Percentiles rank a stretch among this genome's conserved stretches.
These are phyloP conservation scores for Prunus mira DNA, from an alignment of 306 rosid genomes.

Conservation along the genomic window DNA sequence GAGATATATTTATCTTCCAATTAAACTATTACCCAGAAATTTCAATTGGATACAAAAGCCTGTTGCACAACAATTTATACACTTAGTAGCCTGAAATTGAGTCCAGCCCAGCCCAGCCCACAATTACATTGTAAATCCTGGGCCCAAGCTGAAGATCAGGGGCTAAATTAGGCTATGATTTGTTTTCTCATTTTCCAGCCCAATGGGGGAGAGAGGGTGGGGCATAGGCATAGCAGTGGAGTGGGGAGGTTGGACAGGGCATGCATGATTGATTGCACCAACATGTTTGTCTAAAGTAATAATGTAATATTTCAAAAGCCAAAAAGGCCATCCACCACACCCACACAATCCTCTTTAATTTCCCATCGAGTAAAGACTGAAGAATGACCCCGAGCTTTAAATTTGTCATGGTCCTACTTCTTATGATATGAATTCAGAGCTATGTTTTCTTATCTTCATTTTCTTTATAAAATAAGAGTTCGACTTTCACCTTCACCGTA, in stretches of 20 bases:
- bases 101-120: not conserved
- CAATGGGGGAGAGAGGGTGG: conserved; percentile 12
- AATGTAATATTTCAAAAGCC: conserved; percentile 20
- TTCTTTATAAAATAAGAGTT: no score
- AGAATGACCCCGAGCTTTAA: conserved; percentile 13
- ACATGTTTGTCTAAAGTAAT: conserved; percentile 46
- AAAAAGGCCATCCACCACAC: conserved; percentile 31
- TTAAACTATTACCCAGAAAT: not conserved
- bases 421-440: not conserved
- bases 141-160: not conserved
- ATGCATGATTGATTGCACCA: conserved; percentile 48
- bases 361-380: conserved; percentile 27
- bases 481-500: no score
- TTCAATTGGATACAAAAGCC: not conserved
- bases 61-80: not conserved
- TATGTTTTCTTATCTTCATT: no score
- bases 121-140: not conserved
- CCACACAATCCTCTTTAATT: conserved; percentile 9
- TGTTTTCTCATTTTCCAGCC: not conserved
- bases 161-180: not conserved
- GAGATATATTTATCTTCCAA: not conserved
- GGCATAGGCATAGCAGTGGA: conserved; percentile 1
- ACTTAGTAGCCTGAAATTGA: no score
- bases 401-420: conserved; percentile 14
- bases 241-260: conserved; percentile 5